Conservation (phyloP, 306 rosid genomes). For the Senna siamea region DNA sequence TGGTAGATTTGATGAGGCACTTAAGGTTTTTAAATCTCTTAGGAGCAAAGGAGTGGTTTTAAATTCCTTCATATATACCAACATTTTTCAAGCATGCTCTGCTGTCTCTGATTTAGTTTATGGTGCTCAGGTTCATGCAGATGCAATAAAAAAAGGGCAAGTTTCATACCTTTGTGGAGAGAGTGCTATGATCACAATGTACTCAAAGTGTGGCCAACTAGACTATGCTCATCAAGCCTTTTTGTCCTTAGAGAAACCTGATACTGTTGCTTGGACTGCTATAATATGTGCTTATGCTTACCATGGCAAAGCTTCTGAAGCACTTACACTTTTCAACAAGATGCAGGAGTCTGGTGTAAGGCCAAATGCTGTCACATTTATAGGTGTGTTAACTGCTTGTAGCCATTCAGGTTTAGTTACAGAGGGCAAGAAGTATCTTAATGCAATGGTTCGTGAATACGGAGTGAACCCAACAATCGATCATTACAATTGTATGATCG, state of each 20-base stretch:
- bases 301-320: conserved; percentile 64
- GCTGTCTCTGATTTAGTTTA: conserved; percentile 52
- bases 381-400: conserved; percentile 63
- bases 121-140: conserved; percentile 64
- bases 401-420: conserved; percentile 62
- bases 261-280: conserved; percentile 67
- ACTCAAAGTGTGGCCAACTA: conserved; percentile 66
- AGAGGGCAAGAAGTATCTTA: conserved; percentile 55
- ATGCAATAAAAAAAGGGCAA: conserved; percentile 62
- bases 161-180: conserved; percentile 52
- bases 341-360: conserved; percentile 53
- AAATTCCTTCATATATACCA: conserved; percentile 60
- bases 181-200: conserved; percentile 72
- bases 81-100: conserved; percentile 67
- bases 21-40: conserved; percentile 51
- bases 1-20: conserved; percentile 54
- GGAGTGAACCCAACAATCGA: conserved; percentile 55
- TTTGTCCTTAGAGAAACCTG: conserved; percentile 56
- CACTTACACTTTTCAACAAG: conserved; percentile 47
- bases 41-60: conserved; percentile 50
- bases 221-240: conserved; percentile 59
- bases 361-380: conserved; percentile 63
- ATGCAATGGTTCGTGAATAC: conserved; percentile 50
- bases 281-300: conserved; percentile 58
- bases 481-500: conserved; percentile 67